phyloP scores from a whole-genome alignment of 768 basidiomycete genomes.

The Strobilomyces dryophilus region DNA sequence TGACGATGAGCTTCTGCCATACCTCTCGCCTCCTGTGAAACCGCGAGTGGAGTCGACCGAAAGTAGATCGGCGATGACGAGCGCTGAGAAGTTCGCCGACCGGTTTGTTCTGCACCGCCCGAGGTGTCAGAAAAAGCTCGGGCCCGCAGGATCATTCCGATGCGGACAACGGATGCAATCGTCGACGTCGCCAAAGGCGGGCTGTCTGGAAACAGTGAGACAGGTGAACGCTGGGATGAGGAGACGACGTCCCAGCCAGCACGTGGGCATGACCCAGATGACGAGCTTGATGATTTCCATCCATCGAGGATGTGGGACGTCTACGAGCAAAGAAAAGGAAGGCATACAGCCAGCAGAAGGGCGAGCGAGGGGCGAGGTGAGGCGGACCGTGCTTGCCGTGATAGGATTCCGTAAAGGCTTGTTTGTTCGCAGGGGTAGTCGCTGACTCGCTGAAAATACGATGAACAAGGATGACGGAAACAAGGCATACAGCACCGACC shows the following conservation, averaged over 20 bases:
- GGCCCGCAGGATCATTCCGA: too few relatives aligned
- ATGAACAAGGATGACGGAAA: too few relatives aligned
- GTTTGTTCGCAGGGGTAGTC: slow-evolving; percentile 53
- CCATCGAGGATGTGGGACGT: slow-evolving; percentile 26
- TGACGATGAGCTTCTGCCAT: too few relatives aligned
- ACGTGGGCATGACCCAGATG: slow-evolving; percentile 55
- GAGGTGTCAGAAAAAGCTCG: too few relatives aligned
- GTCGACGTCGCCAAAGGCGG: slow-evolving; percentile 67
- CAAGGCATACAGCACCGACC: too few relatives aligned
- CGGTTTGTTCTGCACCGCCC: too few relatives aligned
- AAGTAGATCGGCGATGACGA: too few relatives aligned
- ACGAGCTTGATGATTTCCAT: slow-evolving; percentile 46
- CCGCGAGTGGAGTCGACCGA: too few relatives aligned
- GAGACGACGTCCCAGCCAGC: slow-evolving; percentile 48
- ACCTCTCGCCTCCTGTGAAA: too few relatives aligned
- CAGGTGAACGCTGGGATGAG: not conserved
- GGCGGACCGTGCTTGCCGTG: slow-evolving; percentile 45
- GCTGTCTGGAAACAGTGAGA: slow-evolving; percentile 30
- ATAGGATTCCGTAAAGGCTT: slow-evolving; percentile 76
- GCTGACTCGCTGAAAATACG: slow-evolving; percentile 45
- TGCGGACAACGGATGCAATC: slow-evolving; percentile 56
- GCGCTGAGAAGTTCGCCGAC: too few relatives aligned
- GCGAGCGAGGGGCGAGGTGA: not conserved
- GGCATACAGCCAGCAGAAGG: slow-evolving; percentile 22
- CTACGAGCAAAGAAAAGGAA: fast-evolving